Conservation (phyloP, 495 filamentous ascomycete species). For the Neurospora terricola region DNA sequence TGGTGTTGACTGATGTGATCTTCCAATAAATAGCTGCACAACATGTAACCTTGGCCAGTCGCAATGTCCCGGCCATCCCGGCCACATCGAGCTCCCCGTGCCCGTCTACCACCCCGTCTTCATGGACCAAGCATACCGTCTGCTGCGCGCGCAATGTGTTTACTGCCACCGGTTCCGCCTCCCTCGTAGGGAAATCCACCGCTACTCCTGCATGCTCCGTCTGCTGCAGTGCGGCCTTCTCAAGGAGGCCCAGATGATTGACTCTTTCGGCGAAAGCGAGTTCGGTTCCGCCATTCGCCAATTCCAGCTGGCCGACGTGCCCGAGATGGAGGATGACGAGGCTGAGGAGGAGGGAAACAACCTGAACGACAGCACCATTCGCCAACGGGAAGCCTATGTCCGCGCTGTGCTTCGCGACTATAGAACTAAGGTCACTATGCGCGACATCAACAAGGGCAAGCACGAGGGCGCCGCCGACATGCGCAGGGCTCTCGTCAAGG, state of each 20-base stretch:
- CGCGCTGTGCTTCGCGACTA: slow-evolving; percentile 49
- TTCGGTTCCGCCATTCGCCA: slow-evolving; percentile 14
- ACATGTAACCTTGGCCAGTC: slow-evolving; percentile 73
- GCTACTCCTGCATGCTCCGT: slow-evolving; percentile 73
- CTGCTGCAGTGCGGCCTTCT: slow-evolving; percentile 79
- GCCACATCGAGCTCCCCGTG: slow-evolving; percentile 89
- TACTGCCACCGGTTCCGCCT: slow-evolving; percentile 82
- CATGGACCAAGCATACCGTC: slow-evolving; percentile 76
- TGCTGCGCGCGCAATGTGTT: slow-evolving; percentile 77
- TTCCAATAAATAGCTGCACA: slow-evolving; percentile 52
- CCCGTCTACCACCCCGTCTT: slow-evolving; percentile 90
- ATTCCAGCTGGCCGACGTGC: slow-evolving; percentile 15
- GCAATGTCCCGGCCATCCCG: slow-evolving; percentile 83
- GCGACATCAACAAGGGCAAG: slow-evolving; percentile 52
- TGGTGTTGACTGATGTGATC: slow-evolving; percentile 11
- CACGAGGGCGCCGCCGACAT: slow-evolving; percentile 71
- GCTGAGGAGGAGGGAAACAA: slow-evolving; percentile 21
- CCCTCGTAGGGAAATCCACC: slow-evolving; percentile 59
- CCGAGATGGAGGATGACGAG: slow-evolving; percentile 13
- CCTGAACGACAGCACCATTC: slow-evolving; percentile 39
- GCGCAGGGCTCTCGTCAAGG: slow-evolving; percentile 63
- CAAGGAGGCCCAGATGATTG: slow-evolving; percentile 58
- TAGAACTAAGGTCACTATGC: slow-evolving; percentile 38
- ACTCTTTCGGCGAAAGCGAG: slow-evolving; percentile 44
- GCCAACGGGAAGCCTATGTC: slow-evolving; percentile 60